These are phyloP conservation scores for Zopfia rhizophila DNA, from an alignment of 2,329 filamentous ascomycete genomes.

Conservation along the genomic window DNA sequence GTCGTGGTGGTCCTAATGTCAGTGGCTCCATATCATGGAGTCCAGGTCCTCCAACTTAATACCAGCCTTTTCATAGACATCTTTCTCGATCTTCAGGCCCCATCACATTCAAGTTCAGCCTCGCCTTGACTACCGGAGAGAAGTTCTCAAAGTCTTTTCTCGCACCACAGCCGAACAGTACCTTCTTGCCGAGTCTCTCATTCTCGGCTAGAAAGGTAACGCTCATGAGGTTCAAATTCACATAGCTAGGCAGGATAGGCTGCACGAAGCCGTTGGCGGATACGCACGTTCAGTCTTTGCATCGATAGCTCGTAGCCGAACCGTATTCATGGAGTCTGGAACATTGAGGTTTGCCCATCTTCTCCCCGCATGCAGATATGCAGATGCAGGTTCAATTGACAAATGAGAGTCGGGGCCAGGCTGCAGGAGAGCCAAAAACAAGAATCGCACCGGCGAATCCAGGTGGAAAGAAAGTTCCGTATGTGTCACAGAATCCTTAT, in stretches of 20 bases:
- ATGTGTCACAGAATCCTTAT: too few species aligned
- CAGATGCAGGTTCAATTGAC: too few species aligned
- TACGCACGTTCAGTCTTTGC: conserved; percentile 24
- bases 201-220: conserved; percentile 25
- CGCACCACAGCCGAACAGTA: conserved; percentile 27
- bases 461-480: too few species aligned
- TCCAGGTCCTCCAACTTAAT: conserved; percentile 47
- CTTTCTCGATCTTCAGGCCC: conserved; percentile 21
- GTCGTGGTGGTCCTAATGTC: conserved; percentile 63
- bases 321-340: conserved; percentile 12
- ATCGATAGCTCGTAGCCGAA: conserved; percentile 24
- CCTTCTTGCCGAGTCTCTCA: conserved; percentile 10
- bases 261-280: conserved; percentile 25
- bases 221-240: conserved; percentile 20
- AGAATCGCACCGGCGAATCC: too few species aligned
- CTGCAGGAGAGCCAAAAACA: too few species aligned
- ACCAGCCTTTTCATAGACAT: conserved; percentile 41
- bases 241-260: conserved; percentile 18
- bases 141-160: conserved; percentile 30
- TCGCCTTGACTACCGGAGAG: conserved; percentile 19
- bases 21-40: conserved; percentile 57
- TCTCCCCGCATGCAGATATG: conserved; percentile 2
- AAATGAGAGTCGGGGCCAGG: too few species aligned
- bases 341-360: conserved; percentile 16
- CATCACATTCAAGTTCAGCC: conserved; percentile 26